Evolutionary conservation across 306 rosid genomes (phyloP), one percentile per base, ranked within the genome.

Genomic region (Prunus davidiana): DNA sequence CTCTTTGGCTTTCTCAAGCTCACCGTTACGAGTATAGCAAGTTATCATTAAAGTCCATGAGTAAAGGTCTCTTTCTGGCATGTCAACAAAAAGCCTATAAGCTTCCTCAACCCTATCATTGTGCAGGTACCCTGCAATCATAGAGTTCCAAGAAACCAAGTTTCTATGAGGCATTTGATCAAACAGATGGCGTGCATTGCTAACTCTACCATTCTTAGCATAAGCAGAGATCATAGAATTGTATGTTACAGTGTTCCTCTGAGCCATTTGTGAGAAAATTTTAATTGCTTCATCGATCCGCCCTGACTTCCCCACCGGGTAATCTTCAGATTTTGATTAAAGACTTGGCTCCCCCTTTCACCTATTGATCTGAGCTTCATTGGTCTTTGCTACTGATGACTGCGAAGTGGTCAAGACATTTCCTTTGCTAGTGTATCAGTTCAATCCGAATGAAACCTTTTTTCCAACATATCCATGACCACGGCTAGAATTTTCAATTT

Each of bases 41-140:
- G 97, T 87, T 71, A 91, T 89, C 90, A 91, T 88, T 64, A 89
- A 76, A 62, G 93, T 88, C 93, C 97, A 93, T 0, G 98, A 91
- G 81, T 80, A 93, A 15, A 61, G 54, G 54, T 89, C 97, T 68
- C 90, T 83, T 63, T 84, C 64, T 13, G 89, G 86, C 91, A 93
- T 93, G 82, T 30, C 61, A 19, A 82, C 80, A 81, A 91, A 91
- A 69, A 93, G 22, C 24, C 77, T 64, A 73, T 64, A 70, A 61
- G 98, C 98, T 38, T 91, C 86, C 32, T 83, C 84, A 50, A 82
- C 84, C 82, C 70, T 80, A 14, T 80, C 86, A 68, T 90, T 89
- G 63, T 83, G 93, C 71, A 87, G 75, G 79, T 91, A 93, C 22
- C 92, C 98, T 0, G 96, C 74, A 61, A 93, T 83, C 93, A 91